A percentile compares a stretch with the other conserved stretches of the same genome.
Conservation (phyloP, 495 filamentous ascomycete species). For the Aspergillus conjunctus region DNA sequence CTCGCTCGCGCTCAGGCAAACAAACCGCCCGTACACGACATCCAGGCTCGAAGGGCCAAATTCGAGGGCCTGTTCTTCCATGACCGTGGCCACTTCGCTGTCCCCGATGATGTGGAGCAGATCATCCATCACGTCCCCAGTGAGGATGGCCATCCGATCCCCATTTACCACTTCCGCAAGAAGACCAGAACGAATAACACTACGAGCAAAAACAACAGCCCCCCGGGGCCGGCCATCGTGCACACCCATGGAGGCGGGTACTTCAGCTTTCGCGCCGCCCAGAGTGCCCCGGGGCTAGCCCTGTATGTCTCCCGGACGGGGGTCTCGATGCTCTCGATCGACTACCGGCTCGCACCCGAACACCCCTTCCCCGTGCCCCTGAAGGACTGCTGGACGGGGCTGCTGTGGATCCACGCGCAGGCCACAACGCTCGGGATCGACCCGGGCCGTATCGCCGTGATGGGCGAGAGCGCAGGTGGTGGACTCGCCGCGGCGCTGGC, state of each 20-base stretch:
- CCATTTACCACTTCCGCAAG: neutral
- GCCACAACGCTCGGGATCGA: neutral
- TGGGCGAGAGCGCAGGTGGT: constrained; percentile 11
- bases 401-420: neutral
- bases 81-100: neutral
- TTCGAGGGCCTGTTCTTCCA: neutral
- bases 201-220: too few relatives aligned
- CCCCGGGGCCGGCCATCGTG: neutral
- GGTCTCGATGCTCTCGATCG: neutral
- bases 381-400: neutral
- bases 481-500: neutral
- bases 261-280: neutral
- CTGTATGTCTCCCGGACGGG: neutral
- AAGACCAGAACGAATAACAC: neutral
- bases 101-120: neutral
- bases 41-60: neutral
- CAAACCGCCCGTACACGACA: neutral
- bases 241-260: constrained; percentile 7
- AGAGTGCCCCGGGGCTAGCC: neutral
- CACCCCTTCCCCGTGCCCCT: constrained; percentile 1
- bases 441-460: neutral
- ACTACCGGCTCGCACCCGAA: constrained; percentile 7
- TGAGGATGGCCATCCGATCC: neutral
- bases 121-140: neutral
- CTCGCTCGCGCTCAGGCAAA: neutral